Evolutionary conservation across 2,329 filamentous ascomycete genomes (phyloP).

Genomic region (Harringtonia aguacate): DNA sequence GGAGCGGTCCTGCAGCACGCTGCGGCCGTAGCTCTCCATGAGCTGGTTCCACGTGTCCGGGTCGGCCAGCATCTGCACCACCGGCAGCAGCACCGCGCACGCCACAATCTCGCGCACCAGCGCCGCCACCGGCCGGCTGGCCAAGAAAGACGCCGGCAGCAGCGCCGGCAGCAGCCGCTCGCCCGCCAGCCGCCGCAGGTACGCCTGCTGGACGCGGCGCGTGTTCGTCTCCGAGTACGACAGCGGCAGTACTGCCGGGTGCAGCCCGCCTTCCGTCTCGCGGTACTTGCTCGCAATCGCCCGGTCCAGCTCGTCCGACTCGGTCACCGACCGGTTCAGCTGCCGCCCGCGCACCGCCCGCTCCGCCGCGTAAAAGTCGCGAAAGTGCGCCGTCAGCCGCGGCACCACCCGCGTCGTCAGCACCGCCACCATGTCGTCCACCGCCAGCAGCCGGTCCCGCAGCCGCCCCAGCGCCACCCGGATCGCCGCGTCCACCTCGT

Average conservation of each 20-base stretch:
- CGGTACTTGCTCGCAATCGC: constrained; percentile 93
- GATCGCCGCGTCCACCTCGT: constrained; percentile 76
- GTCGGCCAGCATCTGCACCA: constrained; percentile 72
- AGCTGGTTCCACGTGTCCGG: constrained; percentile 97
- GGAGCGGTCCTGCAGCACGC: constrained; percentile 87
- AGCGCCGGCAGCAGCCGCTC: constrained; percentile 58
- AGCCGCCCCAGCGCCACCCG: constrained; percentile 62
- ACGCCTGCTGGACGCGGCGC: constrained; percentile 77
- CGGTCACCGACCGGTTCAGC: constrained; percentile 80
- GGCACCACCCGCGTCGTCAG: constrained; percentile 76
- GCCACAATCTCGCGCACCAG: constrained; percentile 84
- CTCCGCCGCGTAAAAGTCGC: constrained; percentile 86
- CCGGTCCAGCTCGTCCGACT: constrained; percentile 90
- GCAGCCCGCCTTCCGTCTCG: constrained; percentile 61
- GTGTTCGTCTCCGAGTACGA: constrained; percentile 62
- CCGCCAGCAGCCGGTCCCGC: constrained; percentile 57
- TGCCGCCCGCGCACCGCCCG: constrained; percentile 76
- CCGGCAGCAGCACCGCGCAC: constrained; percentile 78
- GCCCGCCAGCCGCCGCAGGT: constrained; percentile 66
- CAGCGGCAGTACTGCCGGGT: constrained; percentile 74
- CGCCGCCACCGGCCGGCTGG: constrained; percentile 69
- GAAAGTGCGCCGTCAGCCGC: constrained; percentile 78
- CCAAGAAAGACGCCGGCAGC: constrained; percentile 62
- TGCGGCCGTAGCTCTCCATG: constrained; percentile 79
- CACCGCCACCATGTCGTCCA: constrained; percentile 83